phyloP scores from a whole-genome alignment of 129 eudicot species.

The Solidago caesia region DNA sequence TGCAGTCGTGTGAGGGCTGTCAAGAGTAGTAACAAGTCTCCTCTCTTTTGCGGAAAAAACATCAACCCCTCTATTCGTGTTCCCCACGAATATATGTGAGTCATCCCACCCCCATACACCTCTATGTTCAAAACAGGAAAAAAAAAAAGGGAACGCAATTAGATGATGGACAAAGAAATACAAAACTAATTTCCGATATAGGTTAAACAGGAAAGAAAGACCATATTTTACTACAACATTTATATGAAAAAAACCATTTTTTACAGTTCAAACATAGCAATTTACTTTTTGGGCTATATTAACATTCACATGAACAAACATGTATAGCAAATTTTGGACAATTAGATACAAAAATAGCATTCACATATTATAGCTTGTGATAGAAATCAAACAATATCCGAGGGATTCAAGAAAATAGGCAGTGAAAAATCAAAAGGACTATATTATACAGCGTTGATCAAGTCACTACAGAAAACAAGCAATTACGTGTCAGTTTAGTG shows the following conservation, averaged over 20 bases:
- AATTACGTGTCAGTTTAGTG: neutral
- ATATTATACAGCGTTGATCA: neutral
- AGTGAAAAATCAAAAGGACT: no score
- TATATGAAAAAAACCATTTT: no score
- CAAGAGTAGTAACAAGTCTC: conserved; percentile 42
- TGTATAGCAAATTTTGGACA: no score
- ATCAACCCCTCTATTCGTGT: conserved; percentile 70
- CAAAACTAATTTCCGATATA: neutral
- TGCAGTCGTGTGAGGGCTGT: conserved; percentile 64
- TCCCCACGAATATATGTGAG: conserved; percentile 61
- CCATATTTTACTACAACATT: no score
- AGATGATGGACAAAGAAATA: neutral
- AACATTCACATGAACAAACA: no score
- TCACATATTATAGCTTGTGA: neutral
- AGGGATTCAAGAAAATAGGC: no score
- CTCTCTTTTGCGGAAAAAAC: conserved; percentile 41
- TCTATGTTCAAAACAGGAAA: conserved; percentile 37
- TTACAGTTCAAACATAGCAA: no score
- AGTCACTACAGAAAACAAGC: neutral
- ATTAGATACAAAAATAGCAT: no score
- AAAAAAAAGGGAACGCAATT: neutral
- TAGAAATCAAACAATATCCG: no score
- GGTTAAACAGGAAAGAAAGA: no score
- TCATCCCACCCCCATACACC: conserved; percentile 99
- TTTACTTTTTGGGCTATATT: no score